Percentiles rank a stretch among this genome's conserved stretches.
Evolutionary conservation across 805 yeast genomes (phyloP).

Genomic region (Ogataea salicorniae): DNA sequence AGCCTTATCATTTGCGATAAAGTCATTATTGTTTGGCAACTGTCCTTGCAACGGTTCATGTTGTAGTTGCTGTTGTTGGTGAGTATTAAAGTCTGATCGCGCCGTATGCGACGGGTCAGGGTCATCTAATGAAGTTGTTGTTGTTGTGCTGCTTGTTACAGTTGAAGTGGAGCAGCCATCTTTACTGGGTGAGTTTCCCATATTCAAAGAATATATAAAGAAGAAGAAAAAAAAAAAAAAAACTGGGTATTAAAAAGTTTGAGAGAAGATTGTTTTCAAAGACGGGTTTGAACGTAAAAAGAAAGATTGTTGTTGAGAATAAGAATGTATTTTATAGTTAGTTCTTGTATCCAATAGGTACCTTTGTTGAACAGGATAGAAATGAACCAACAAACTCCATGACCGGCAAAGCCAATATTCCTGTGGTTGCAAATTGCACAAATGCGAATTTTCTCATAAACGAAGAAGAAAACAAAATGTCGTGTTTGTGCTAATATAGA

Average conservation of each 20-base stretch:
- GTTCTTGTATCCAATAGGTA: too few relatives aligned
- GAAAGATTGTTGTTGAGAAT: too few relatives aligned
- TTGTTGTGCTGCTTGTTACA: slow-evolving; percentile 20
- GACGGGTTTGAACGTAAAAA: too few relatives aligned
- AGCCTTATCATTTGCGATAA: too few relatives aligned
- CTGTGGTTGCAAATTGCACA: too few relatives aligned
- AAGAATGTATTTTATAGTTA: not conserved
- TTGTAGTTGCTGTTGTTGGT: slow-evolving; percentile 1
- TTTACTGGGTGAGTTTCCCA: slow-evolving; percentile 37
- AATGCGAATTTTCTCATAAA: too few relatives aligned
- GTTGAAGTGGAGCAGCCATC: slow-evolving; percentile 34
- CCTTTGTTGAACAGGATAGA: too few relatives aligned
- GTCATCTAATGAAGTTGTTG: slow-evolving; percentile 24
- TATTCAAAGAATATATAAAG: slow-evolving; percentile 8
- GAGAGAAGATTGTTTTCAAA: not conserved
- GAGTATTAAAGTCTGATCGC: slow-evolving; percentile 19
- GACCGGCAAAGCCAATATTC: too few relatives aligned
- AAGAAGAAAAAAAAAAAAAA: not conserved
- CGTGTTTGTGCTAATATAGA: too few relatives aligned
- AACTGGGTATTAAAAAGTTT: too few relatives aligned
- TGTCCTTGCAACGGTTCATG: not conserved
- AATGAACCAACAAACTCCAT: too few relatives aligned
- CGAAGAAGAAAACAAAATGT: too few relatives aligned
- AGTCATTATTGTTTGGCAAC: not conserved
- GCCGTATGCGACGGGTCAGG: slow-evolving; percentile 31